phyloP scores from a whole-genome alignment of 2,329 filamentous ascomycete genomes.

The Ophiobolus disseminans region DNA sequence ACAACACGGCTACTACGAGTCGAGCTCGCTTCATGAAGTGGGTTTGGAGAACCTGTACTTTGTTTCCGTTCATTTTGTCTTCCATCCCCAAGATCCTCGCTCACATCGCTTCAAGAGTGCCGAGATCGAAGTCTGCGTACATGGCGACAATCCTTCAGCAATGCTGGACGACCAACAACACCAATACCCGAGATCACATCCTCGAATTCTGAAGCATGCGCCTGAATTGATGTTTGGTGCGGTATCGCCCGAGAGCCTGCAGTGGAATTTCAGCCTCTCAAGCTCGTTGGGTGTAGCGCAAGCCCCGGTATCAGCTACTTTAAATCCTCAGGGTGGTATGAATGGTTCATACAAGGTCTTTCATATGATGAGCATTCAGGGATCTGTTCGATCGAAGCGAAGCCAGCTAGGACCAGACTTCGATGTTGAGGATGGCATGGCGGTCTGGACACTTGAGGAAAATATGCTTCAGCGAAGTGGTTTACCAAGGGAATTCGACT shows the following conservation, averaged over 20 bases:
- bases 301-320: constrained; percentile 50
- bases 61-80: constrained; percentile 58
- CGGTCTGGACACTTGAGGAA: constrained; percentile 60
- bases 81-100: constrained; percentile 54
- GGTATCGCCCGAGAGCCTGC: constrained; percentile 56
- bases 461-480: constrained; percentile 58
- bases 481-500: constrained; percentile 60
- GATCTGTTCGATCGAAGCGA: constrained; percentile 53
- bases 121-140: constrained; percentile 52
- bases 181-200: constrained; percentile 34
- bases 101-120: constrained; percentile 58
- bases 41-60: constrained; percentile 56
- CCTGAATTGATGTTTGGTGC: constrained; percentile 59
- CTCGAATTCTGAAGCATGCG: constrained; percentile 58
- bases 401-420: constrained; percentile 45
- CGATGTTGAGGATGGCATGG: constrained; percentile 54
- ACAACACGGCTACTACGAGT: constrained; percentile 58
- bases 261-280: constrained; percentile 57
- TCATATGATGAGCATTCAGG: constrained; percentile 60
- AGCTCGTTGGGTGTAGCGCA: constrained; percentile 57
- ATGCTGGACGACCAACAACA: constrained; percentile 14
- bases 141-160: constrained; percentile 24
- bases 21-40: constrained; percentile 51
- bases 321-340: constrained; percentile 52
- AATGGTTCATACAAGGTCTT: constrained; percentile 54